phyloP scores from a whole-genome alignment of 2,329 filamentous ascomycete species.

The Fusarium compactum region DNA sequence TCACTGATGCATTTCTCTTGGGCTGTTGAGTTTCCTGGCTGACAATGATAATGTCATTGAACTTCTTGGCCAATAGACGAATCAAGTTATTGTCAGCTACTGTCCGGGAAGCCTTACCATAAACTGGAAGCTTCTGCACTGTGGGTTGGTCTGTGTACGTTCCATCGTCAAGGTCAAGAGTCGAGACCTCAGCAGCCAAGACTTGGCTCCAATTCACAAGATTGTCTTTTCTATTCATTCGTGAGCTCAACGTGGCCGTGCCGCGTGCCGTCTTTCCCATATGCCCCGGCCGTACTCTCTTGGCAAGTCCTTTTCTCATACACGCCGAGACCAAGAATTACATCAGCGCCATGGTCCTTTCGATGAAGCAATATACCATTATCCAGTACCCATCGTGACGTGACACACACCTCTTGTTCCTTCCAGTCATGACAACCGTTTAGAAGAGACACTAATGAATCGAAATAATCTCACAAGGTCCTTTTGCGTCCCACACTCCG shows the following conservation, averaged over 20 bases:
- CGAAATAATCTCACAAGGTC: not conserved
- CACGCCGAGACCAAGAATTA: constrained; percentile 23
- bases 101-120: not conserved
- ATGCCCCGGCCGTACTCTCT: constrained; percentile 36
- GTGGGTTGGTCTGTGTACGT: not conserved
- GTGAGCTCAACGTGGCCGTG: constrained; percentile 32
- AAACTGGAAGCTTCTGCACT: not conserved
- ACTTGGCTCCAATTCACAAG: constrained; percentile 44
- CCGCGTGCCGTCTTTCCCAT: constrained; percentile 44
- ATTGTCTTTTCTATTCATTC: constrained; percentile 14
- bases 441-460: not conserved
- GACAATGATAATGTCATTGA: constrained; percentile 13
- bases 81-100: constrained; percentile 4
- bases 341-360: constrained; percentile 13
- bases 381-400: not conserved
- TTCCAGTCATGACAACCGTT: not conserved
- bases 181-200: constrained; percentile 47
- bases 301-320: constrained; percentile 31
- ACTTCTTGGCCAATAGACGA: constrained; percentile 22
- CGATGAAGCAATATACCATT: not conserved
- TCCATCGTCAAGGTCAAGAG: constrained; percentile 30
- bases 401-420: not conserved
- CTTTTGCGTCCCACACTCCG: constrained; percentile 3
- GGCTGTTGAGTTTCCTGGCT: constrained; percentile 1
- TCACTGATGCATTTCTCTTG: constrained; percentile 39